Conservation (phyloP, 2,329 filamentous ascomycete genomes). For the Phyllosticta citriasiana region DNA sequence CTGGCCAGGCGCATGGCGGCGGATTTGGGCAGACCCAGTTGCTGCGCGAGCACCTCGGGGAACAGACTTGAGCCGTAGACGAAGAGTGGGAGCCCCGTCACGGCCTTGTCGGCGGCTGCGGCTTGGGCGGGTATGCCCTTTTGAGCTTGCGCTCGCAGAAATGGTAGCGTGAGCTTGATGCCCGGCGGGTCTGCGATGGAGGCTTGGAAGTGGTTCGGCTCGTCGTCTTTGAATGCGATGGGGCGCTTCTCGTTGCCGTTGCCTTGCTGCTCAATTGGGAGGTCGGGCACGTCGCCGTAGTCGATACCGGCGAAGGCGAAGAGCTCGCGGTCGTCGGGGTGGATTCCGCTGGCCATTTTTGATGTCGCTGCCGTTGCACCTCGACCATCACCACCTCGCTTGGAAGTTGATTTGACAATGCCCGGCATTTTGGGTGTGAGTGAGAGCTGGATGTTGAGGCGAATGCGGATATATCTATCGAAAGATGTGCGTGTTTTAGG, state of each 20-base stretch:
- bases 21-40: not conserved
- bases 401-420: not conserved
- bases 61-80: slow-evolving; percentile 5
- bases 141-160: not conserved
- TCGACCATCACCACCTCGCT: not conserved
- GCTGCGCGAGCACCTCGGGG: not conserved
- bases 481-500: no score
- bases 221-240: slow-evolving; percentile 22
- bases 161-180: not conserved
- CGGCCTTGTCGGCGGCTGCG: not conserved
- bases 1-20: slow-evolving; percentile 3
- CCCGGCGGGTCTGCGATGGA: not conserved
- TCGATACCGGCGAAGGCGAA: not conserved
- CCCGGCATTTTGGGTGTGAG: not conserved
- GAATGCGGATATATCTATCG: not conserved
- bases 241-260: slow-evolving; percentile 6
- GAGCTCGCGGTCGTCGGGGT: not conserved
- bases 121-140: not conserved
- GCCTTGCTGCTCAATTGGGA: not conserved
- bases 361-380: not conserved
- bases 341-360: not conserved
- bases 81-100: not conserved
- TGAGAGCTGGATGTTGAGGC: not conserved
- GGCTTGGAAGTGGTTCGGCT: not conserved
- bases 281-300: not conserved